Evolutionary conservation across 1,284 basidiomycete species (phyloP).

Genomic region (Microbotryum intermedium): DNA sequence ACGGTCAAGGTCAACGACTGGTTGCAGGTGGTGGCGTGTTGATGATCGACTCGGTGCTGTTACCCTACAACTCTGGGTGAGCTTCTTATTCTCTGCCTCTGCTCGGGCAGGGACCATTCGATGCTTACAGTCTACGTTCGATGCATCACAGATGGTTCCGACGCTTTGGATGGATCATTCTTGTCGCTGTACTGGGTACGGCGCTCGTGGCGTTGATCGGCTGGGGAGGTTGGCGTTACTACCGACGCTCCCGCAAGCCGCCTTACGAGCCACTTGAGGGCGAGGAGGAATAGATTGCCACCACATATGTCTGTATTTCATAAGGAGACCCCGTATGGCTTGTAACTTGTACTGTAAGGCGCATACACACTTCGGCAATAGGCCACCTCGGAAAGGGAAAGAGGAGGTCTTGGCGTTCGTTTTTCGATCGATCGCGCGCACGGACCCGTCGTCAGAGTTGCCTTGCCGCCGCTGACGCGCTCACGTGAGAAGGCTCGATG

Average conservation of each 20-base stretch:
- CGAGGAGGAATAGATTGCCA: constrained; percentile 12
- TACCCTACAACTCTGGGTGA: constrained; percentile 64
- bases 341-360: no score
- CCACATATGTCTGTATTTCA: no score
- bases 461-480: no score
- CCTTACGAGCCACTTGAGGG: constrained; percentile 5
- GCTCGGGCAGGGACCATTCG: background rate
- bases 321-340: no score
- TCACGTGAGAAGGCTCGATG: no score
- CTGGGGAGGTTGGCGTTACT: constrained; percentile 9
- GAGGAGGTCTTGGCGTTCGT: no score
- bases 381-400: no score
- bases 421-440: no score
- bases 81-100: background rate
- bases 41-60: constrained; percentile 69
- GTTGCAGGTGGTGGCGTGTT: constrained; percentile 67
- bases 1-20: constrained; percentile 34
- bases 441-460: no score
- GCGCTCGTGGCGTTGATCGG: constrained; percentile 2
- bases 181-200: constrained; percentile 1
- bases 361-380: no score
- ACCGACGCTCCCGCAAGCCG: background rate
- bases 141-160: constrained; percentile 51
- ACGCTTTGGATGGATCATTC: constrained; percentile 48
- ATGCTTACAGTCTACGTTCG: no score